phyloP scores from a whole-genome alignment of 2,329 filamentous ascomycete species.

The Neofusicoccum laricinum region DNA sequence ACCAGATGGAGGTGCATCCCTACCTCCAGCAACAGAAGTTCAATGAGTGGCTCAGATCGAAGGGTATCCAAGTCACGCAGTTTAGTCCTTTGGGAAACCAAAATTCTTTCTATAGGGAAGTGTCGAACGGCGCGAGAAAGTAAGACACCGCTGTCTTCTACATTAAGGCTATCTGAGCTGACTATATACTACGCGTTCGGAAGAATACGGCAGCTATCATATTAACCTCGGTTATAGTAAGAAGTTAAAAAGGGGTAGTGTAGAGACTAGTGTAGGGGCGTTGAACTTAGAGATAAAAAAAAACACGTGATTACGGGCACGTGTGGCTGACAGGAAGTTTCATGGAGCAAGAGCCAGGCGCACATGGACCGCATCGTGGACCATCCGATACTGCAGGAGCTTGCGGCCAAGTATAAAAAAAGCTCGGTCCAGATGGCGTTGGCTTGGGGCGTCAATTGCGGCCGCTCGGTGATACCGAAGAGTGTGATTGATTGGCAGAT shows the following conservation, averaged over 20 bases:
- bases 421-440: constrained; percentile 51
- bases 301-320: no score
- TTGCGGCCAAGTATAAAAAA: constrained; percentile 46
- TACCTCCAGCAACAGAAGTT: constrained; percentile 52
- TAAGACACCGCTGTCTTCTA: no score
- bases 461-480: constrained; percentile 54
- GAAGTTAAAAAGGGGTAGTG: no score
- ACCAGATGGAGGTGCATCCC: constrained; percentile 55
- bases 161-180: no score
- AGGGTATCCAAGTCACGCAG: constrained; percentile 46
- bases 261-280: no score
- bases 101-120: constrained; percentile 1
- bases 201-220: no score
- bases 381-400: background rate
- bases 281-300: no score
- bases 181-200: no score
- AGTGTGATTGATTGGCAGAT: constrained; percentile 39
- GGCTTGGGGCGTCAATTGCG: constrained; percentile 54
- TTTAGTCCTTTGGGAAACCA: constrained; percentile 10
- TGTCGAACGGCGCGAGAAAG: no score
- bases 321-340: no score
- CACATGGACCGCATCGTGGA: background rate
- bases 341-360: background rate
- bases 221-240: no score
- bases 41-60: constrained; percentile 46